These are phyloP conservation scores for Microsporum ferrugineum DNA, from an alignment of 2,329 filamentous ascomycete species.

Conservation along the genomic window DNA sequence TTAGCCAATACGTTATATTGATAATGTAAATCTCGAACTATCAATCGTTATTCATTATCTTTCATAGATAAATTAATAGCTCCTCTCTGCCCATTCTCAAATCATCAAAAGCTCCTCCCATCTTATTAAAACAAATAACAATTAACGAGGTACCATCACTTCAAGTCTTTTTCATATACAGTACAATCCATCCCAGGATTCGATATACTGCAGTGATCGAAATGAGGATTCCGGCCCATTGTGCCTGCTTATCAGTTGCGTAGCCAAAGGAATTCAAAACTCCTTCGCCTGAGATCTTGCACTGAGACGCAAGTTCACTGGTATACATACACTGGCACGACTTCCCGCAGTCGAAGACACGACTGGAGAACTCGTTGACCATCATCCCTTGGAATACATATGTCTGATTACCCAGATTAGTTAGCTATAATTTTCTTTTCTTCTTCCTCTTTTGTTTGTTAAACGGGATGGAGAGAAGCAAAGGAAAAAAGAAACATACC, in stretches of 20 bases:
- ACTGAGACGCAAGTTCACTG: constrained; percentile 50
- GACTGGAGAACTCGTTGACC: constrained; percentile 67
- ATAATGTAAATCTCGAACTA: neutral
- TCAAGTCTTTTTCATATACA: constrained; percentile 30
- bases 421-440: neutral
- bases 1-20: neutral
- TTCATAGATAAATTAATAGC: neutral
- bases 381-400: constrained; percentile 91
- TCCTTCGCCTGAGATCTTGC: constrained; percentile 58
- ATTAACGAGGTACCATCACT: neutral
- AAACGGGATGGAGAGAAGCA: neutral
- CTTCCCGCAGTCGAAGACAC: constrained; percentile 51
- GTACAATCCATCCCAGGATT: constrained; percentile 53
- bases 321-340: constrained; percentile 61
- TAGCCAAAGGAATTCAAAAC: constrained; percentile 64
- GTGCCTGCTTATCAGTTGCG: constrained; percentile 48
- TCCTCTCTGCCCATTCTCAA: neutral
- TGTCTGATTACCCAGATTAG: constrained; percentile 24
- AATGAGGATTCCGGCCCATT: constrained; percentile 67
- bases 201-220: constrained; percentile 65
- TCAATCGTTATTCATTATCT: neutral
- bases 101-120: neutral
- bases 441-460: neutral
- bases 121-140: neutral
- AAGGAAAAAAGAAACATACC: constrained; percentile 22